A percentile compares a stretch with the other conserved stretches of the same genome.
phyloP scores from a whole-genome alignment of 371 early-diverging fungal species.

The Funneliformis caledonium region DNA sequence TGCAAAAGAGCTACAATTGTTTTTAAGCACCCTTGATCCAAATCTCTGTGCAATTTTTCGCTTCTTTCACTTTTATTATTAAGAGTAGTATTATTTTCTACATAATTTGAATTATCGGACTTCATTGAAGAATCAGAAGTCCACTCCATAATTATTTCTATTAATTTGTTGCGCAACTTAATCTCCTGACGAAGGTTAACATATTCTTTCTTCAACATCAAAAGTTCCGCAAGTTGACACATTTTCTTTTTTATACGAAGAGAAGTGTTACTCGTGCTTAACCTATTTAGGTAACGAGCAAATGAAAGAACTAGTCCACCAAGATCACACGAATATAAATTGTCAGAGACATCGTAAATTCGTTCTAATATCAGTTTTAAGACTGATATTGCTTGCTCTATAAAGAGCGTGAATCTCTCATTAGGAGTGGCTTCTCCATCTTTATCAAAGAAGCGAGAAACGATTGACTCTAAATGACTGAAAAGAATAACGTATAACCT shows the following conservation, averaged over 20 bases:
- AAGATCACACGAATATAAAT: constrained; percentile 77
- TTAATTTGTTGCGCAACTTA: constrained; percentile 78
- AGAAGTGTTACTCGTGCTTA: constrained; percentile 64
- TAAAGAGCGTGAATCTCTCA: constrained; percentile 83
- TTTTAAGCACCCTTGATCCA: constrained; percentile 84
- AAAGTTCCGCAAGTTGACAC: constrained; percentile 83
- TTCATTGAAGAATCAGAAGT: constrained; percentile 66
- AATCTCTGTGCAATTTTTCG: constrained; percentile 74
- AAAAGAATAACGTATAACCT: constrained; percentile 86
- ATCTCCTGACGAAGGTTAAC: constrained; percentile 85
- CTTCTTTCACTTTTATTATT: constrained; percentile 41
- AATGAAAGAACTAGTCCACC: constrained; percentile 78
- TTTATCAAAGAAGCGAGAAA: constrained; percentile 77
- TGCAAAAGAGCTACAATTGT: constrained; percentile 80
- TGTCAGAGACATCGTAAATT: constrained; percentile 69
- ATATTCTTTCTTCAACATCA: constrained; percentile 80
- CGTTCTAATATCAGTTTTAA: constrained; percentile 85
- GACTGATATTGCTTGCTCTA: constrained; percentile 88
- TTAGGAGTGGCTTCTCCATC: constrained; percentile 77
- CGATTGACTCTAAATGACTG: constrained; percentile 75
- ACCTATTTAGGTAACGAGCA: constrained; percentile 81
- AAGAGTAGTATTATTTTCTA: constrained; percentile 6
- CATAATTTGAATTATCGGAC: constrained; percentile 18
- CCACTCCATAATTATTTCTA: constrained; percentile 87
- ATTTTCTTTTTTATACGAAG: constrained; percentile 83